Conservation (phyloP, 1,139 yeast species). For the Hanseniaspora sp. region DNA sequence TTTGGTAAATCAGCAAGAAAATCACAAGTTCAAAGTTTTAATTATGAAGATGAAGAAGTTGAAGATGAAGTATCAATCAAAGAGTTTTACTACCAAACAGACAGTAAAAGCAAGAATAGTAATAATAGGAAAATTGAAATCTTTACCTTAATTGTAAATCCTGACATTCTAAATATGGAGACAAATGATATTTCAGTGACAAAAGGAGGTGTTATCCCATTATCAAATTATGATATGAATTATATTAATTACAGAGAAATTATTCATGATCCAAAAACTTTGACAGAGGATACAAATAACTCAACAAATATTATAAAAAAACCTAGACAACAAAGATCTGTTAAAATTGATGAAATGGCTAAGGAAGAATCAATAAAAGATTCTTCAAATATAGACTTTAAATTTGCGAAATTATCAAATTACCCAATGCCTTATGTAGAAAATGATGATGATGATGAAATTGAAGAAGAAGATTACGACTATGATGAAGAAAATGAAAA, state of each 20-base stretch:
- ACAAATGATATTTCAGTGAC: slow-evolving; percentile 10
- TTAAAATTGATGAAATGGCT: slow-evolving; percentile 15
- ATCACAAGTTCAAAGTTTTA: background rate
- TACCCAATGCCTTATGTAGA: slow-evolving; percentile 12
- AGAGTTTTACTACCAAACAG: slow-evolving; percentile 19
- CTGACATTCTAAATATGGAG: slow-evolving; percentile 11
- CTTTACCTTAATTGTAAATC: slow-evolving; percentile 2
- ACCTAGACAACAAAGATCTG: slow-evolving; percentile 17
- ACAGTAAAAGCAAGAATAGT: slow-evolving; percentile 17
- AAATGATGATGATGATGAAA: slow-evolving; percentile 15
- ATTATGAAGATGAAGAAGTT: slow-evolving; percentile 9
- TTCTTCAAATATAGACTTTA: slow-evolving; percentile 13
- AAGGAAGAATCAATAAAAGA: slow-evolving; percentile 12
- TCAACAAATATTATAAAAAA: slow-evolving; percentile 20
- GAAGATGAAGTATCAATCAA: slow-evolving; percentile 26
- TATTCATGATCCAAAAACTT: slow-evolving; percentile 12
- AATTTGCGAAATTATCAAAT: slow-evolving; percentile 7
- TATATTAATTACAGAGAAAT: slow-evolving; percentile 12
- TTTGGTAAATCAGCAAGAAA: slow-evolving; percentile 11
- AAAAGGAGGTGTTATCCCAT: slow-evolving; percentile 14
- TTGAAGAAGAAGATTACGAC: slow-evolving; percentile 12
- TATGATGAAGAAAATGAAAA: slow-evolving; percentile 5
- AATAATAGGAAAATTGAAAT: slow-evolving; percentile 5
- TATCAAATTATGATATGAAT: slow-evolving; percentile 12
- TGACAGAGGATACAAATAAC: slow-evolving; percentile 1